Evolutionary conservation across 208 protist genomes (phyloP), one percentile per base, ranked within the genome.

Genomic region (Leishmania aethiopica): DNA sequence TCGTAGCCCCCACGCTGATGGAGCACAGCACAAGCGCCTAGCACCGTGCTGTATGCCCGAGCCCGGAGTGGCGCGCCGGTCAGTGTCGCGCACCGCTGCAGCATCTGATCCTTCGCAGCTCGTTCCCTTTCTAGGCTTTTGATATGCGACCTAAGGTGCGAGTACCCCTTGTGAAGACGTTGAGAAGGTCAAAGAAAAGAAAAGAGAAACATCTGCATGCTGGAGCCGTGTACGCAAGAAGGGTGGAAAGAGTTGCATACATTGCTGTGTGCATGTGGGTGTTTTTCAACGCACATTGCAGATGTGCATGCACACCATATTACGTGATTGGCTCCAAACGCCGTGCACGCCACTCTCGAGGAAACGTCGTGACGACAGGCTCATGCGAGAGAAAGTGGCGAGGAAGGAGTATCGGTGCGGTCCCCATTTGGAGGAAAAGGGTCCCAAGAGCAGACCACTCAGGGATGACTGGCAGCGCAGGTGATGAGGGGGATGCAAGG

Each of bases 1-100:
- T 73, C 64, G 77, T 62, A 53, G 15, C 59, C 40, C 2, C 82
- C 82, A 71, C 77, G 78, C 72, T 86, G 82, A 57, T 60, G 42
- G 5, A 55, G 49, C 25, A 75, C 45, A 10, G 45, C 45, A 37
- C 75, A 81, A 1, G 71, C 32, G 13, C 60, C 40, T 2, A 85
- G 45, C 32, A 57, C 8, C 69, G 60, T 78, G 60, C 81, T 76
- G 77, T 85, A 81, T 64, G 62, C 70, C 28, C 77, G 77, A 72
- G 75, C 42, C 67, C 35, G 49, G 19, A 72, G 60, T 47, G 60
- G 76, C 42, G n/a, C 45, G 32, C 42, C 25, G 10, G 76, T 22
- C 11, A 55, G 60, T 22, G 60, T 37, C n/a, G n/a, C n/a, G 42
- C 19, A 71, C 10, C 76, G 76, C 55, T 71, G 76, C 42, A 79